Percentiles rank a stretch among this genome's conserved stretches.
phyloP scores from a whole-genome alignment of 2,329 filamentous ascomycete genomes.

The Daldinia eschscholtzii region DNA sequence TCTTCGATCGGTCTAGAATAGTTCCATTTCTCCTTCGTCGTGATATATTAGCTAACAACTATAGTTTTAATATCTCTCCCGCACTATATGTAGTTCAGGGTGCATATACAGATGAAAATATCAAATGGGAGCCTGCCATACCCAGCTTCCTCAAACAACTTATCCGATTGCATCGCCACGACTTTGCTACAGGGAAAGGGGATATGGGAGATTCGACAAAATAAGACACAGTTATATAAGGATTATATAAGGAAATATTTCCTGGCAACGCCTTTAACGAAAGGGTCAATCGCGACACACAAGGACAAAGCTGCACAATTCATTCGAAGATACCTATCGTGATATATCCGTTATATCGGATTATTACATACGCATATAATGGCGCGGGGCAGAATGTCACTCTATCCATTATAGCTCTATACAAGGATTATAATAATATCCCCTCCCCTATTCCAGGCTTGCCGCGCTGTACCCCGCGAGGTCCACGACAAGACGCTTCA shows the following conservation, averaged over 20 bases:
- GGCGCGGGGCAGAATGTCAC: neutral
- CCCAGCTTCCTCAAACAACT: neutral
- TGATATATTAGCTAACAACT: neutral
- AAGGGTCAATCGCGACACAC: neutral
- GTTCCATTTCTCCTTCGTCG: neutral
- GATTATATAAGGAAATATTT: neutral
- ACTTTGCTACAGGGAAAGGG: neutral
- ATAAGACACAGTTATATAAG: neutral
- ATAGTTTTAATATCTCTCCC: neutral
- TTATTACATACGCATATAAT: neutral
- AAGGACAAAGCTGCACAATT: neutral
- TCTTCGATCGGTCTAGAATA: neutral
- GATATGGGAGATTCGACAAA: neutral
- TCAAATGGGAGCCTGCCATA: slow-evolving; percentile 8
- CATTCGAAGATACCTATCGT: neutral
- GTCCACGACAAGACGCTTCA: neutral
- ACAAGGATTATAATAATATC: neutral
- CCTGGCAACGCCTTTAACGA: neutral
- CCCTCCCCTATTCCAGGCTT: neutral
- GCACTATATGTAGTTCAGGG: neutral
- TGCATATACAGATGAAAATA: slow-evolving; percentile 4
- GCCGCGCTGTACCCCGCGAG: neutral
- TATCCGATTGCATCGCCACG: neutral
- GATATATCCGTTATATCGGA: neutral
- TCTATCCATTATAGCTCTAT: neutral